phyloP scores from a whole-genome alignment of 2,329 filamentous ascomycete species.

The Thielaviopsis euricoi region DNA sequence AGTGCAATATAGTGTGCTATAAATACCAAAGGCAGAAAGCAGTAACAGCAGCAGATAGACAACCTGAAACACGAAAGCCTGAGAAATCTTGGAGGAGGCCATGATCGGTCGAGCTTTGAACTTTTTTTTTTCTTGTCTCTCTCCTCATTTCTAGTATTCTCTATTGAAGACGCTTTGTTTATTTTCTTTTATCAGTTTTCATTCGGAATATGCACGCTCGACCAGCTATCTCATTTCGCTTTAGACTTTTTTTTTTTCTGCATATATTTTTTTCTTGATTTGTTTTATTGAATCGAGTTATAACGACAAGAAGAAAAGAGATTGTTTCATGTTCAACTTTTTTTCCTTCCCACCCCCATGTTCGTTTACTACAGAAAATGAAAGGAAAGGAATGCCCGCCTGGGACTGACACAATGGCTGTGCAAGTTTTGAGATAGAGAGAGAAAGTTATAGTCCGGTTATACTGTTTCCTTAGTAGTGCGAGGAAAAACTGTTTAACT shows the following conservation, averaged over 20 bases:
- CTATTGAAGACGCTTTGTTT: too few relatives aligned
- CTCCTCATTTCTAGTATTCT: too few relatives aligned
- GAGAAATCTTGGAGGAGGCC: background rate
- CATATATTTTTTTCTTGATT: too few relatives aligned
- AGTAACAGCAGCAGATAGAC: background rate
- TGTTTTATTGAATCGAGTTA: too few relatives aligned
- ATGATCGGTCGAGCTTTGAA: too few relatives aligned
- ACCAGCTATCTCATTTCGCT: too few relatives aligned
- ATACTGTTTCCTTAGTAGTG: background rate
- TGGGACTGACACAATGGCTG: background rate
- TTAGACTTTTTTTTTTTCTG: too few relatives aligned
- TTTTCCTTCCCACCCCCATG: too few relatives aligned
- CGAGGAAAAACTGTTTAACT: too few relatives aligned
- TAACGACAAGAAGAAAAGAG: background rate
- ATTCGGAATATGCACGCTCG: too few relatives aligned
- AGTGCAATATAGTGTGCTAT: background rate
- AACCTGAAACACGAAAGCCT: constrained; percentile 3
- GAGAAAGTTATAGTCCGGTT: too few relatives aligned
- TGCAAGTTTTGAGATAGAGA: background rate
- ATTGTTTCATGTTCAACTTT: background rate
- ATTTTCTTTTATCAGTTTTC: background rate
- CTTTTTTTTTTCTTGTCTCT: background rate
- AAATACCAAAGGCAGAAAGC: background rate
- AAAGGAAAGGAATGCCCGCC: background rate
- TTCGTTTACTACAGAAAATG: background rate